Evolutionary conservation across 441 rosid species (phyloP).

Genomic region (Breynia disticha): DNA sequence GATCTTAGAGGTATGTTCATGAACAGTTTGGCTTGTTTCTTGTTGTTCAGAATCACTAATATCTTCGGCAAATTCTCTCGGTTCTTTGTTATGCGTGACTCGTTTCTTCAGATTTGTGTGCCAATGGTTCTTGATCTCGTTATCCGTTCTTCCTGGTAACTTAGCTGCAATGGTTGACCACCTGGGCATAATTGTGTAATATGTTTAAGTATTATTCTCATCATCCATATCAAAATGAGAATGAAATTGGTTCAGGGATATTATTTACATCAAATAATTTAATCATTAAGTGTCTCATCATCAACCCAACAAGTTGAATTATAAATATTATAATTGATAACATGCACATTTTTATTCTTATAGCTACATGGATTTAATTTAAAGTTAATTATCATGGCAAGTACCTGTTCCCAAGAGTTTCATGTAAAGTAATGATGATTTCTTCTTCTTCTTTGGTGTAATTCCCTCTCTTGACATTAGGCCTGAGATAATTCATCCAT

Average conservation of each 20-base stretch:
- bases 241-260: no score
- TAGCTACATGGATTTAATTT: no score
- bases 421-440: constrained; percentile 28
- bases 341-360: no score
- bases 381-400: neutral
- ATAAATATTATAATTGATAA: no score
- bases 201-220: no score
- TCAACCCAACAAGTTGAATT: no score
- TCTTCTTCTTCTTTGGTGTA: constrained; percentile 49
- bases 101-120: constrained; percentile 51
- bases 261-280: no score
- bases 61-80: neutral
- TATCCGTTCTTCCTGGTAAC: constrained; percentile 54
- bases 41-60: neutral
- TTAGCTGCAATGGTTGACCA: constrained; percentile 55
- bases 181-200: constrained; percentile 16
- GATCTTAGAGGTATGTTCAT: no score
- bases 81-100: neutral
- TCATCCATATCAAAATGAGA: no score
- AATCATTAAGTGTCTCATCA: no score
- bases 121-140: constrained; percentile 61
- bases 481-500: constrained; percentile 57
- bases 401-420: constrained; percentile 39
- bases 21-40: no score
- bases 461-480: constrained; percentile 48